A percentile compares a stretch with the other conserved stretches of the same genome.
phyloP scores from a whole-genome alignment of 2,329 filamentous ascomycete species.

The Macrophomina tecta region DNA sequence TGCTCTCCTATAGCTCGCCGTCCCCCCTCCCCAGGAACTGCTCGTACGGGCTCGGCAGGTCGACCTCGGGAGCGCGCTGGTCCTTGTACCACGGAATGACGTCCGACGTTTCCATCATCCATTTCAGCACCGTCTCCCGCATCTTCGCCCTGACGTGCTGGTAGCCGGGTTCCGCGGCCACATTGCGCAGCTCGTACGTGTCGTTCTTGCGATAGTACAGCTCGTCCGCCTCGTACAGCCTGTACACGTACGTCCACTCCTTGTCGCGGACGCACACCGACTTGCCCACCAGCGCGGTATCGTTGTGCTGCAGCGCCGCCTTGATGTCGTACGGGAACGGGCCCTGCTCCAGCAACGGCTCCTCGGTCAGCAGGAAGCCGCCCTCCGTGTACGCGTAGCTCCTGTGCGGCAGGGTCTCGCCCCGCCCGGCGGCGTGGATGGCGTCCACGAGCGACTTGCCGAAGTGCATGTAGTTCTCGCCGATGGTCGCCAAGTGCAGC shows the following conservation, averaged over 20 bases:
- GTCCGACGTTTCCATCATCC: slow-evolving; percentile 37
- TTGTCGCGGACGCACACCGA: slow-evolving; percentile 46
- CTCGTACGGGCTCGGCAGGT: slow-evolving; percentile 8
- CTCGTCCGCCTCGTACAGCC: slow-evolving; percentile 54
- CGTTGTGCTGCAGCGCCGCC: slow-evolving; percentile 52
- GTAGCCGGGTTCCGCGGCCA: slow-evolving; percentile 41
- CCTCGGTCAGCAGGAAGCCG: slow-evolving; percentile 52
- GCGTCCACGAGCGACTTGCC: slow-evolving; percentile 45
- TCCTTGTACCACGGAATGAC: slow-evolving; percentile 22
- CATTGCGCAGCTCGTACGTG: slow-evolving; percentile 48
- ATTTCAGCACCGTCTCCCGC: slow-evolving; percentile 46
- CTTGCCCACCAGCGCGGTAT: slow-evolving; percentile 53
- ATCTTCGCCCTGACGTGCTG: slow-evolving; percentile 34
- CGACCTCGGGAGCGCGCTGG: not conserved
- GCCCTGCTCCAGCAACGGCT: slow-evolving; percentile 53
- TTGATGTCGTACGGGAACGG: slow-evolving; percentile 57
- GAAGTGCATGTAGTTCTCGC: slow-evolving; percentile 50
- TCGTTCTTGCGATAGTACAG: slow-evolving; percentile 50
- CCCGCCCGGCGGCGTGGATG: slow-evolving; percentile 31
- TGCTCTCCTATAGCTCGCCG: not conserved
- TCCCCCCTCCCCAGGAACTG: slow-evolving; percentile 10
- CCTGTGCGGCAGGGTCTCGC: slow-evolving; percentile 39
- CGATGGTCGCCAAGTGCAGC: slow-evolving; percentile 47
- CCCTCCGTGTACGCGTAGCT: slow-evolving; percentile 54
- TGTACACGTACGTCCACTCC: slow-evolving; percentile 53